A percentile compares a stretch with the other conserved stretches of the same genome.
These are phyloP conservation scores for Haplosporangium sp. DNA, from an alignment of 371 early-diverging fungal genomes.

Conservation along the genomic window DNA sequence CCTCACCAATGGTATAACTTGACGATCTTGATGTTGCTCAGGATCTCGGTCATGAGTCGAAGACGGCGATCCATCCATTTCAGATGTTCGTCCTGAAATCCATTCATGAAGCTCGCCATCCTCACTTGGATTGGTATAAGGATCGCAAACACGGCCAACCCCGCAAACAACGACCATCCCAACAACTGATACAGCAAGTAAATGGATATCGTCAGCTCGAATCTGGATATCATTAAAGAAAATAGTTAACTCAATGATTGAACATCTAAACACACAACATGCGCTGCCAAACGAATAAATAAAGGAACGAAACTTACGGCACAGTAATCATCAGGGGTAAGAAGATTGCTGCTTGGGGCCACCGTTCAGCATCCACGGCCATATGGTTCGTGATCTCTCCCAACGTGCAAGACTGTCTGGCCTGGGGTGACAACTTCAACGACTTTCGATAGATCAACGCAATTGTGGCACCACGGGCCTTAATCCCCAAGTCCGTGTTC, in stretches of 20 bases:
- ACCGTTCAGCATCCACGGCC: slow-evolving; percentile 56
- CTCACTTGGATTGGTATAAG: slow-evolving; percentile 35
- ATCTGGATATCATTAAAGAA: neutral
- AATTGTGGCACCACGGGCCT: slow-evolving; percentile 79
- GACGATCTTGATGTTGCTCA: slow-evolving; percentile 93
- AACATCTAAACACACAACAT: neutral
- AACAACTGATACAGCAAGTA: slow-evolving; percentile 81
- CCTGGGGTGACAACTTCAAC: slow-evolving; percentile 78
- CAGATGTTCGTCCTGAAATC: slow-evolving; percentile 23
- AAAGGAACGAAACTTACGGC: slow-evolving; percentile 18
- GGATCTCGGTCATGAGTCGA: slow-evolving; percentile 75
- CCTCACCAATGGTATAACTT: slow-evolving; percentile 83
- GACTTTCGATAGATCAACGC: slow-evolving; percentile 92
- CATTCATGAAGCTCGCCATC: slow-evolving; percentile 25
- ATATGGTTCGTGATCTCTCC: slow-evolving; percentile 88
- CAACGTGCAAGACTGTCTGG: slow-evolving; percentile 82
- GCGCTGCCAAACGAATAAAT: neutral
- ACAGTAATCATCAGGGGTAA: slow-evolving; percentile 22
- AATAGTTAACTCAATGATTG: neutral
- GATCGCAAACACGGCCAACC: slow-evolving; percentile 26
- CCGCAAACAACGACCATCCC: slow-evolving; percentile 75
- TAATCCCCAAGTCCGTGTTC: slow-evolving; percentile 20
- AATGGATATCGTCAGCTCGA: slow-evolving; percentile 32
- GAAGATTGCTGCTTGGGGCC: slow-evolving; percentile 19
- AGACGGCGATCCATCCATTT: slow-evolving; percentile 54